phyloP scores from a whole-genome alignment of 2,329 filamentous ascomycete genomes.

The Monosporascus sp. region DNA sequence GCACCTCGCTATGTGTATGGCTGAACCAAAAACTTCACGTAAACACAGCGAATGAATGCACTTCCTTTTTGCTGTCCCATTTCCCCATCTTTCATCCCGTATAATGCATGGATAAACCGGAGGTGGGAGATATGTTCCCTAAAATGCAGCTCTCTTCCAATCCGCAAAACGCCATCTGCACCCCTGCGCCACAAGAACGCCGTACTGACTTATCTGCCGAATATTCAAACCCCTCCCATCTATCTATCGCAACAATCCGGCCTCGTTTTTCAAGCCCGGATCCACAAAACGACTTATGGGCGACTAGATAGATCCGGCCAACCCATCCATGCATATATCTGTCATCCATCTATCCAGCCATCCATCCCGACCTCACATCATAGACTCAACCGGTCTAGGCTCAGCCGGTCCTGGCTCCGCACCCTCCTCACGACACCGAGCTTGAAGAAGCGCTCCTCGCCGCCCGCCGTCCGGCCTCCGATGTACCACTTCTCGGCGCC shows the following conservation, averaged over 20 bases:
- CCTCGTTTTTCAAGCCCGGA: not conserved
- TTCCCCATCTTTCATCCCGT: too few relatives aligned
- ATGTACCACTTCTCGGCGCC: slow-evolving; percentile 79
- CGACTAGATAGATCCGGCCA: not conserved
- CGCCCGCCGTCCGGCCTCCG: slow-evolving; percentile 66
- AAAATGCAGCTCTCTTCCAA: too few relatives aligned
- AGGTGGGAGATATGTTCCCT: too few relatives aligned
- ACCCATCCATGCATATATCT: not conserved
- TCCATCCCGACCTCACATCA: slow-evolving; percentile 32
- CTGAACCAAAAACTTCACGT: too few relatives aligned
- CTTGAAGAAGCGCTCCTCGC: slow-evolving; percentile 80
- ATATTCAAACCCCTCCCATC: too few relatives aligned
- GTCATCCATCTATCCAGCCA: not conserved
- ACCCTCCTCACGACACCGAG: slow-evolving; percentile 69
- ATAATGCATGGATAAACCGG: too few relatives aligned
- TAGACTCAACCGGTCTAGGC: slow-evolving; percentile 69
- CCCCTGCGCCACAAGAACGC: too few relatives aligned
- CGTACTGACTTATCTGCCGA: too few relatives aligned
- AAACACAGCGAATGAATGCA: too few relatives aligned
- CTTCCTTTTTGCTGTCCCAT: too few relatives aligned
- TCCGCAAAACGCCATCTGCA: too few relatives aligned
- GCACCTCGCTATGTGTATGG: too few relatives aligned
- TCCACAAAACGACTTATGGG: not conserved
- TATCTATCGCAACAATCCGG: not conserved
- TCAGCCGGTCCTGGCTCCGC: slow-evolving; percentile 68